Conservation (phyloP, 2,329 filamentous ascomycete species). For the Pseudogymnoascus sp. region DNA sequence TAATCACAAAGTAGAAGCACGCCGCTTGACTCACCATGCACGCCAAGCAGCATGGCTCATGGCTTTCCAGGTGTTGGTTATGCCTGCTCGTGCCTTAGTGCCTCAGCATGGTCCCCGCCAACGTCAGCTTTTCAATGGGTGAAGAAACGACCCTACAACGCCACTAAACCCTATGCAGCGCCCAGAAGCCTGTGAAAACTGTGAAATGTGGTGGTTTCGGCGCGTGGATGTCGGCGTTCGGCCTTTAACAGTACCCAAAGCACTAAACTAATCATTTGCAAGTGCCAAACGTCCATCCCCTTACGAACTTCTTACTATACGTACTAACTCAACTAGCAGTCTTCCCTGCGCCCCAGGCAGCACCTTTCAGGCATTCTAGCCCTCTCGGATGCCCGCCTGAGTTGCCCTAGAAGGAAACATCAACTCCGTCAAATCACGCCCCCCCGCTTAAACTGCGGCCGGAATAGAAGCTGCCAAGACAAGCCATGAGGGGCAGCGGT, state of each 20-base stretch:
- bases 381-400: not conserved
- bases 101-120: not conserved
- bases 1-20: not conserved
- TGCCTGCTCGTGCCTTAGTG: not conserved
- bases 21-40: conserved; percentile 5
- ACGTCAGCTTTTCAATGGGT: not conserved
- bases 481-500: not conserved
- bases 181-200: not conserved
- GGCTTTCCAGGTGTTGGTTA: not conserved
- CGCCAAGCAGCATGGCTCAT: not conserved
- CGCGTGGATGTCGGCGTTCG: not conserved
- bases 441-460: not conserved
- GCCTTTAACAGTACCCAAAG: not conserved
- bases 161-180: not conserved
- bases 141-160: not conserved
- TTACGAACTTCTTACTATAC: not conserved
- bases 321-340: not conserved
- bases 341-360: not conserved
- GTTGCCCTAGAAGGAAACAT: not conserved
- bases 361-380: not conserved
- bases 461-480: not conserved
- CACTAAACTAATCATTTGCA: not conserved
- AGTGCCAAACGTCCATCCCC: not conserved
- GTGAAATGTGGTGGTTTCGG: not conserved
- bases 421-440: not conserved